Percentiles rank a stretch among this genome's conserved stretches.
Conservation (phyloP, 139 green algal genomes). For the Chlorella sp. region DNA sequence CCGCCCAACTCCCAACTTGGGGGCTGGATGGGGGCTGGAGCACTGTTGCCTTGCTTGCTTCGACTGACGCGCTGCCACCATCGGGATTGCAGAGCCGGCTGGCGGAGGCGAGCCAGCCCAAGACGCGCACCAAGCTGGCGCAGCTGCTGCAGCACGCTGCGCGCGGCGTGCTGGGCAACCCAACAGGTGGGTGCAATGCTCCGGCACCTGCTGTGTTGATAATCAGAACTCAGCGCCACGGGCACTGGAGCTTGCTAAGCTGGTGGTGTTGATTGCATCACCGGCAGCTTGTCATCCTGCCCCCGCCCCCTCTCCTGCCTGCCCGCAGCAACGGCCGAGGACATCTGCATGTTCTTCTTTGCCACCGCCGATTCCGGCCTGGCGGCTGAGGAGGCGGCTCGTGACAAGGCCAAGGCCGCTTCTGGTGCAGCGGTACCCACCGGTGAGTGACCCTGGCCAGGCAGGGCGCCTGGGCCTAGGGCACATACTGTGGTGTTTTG, state of each 20-base stretch:
- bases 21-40: no score
- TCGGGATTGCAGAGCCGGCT: slow-evolving; percentile 60
- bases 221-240: no score
- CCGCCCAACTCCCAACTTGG: no score
- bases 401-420: slow-evolving; percentile 6
- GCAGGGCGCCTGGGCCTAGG: no score
- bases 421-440: slow-evolving; percentile 27
- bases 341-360: slow-evolving; percentile 74
- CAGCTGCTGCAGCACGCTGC: slow-evolving; percentile 72
- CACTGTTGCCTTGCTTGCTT: no score
- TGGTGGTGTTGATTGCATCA: no score
- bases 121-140: slow-evolving; percentile 70
- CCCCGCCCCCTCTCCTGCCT: background rate
- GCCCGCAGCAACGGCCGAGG: slow-evolving; percentile 46
- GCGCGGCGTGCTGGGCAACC: slow-evolving; percentile 79
- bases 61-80: no score
- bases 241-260: no score
- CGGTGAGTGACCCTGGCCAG: no score
- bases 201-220: no score
- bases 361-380: slow-evolving; percentile 36
- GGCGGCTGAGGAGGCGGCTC: slow-evolving; percentile 42
- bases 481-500: no score
- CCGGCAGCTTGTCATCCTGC: no score
- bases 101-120: slow-evolving; percentile 59
- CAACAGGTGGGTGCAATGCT: slow-evolving; percentile 35